Base-by-base conservation (phyloP, 108 stramenopile species). In the Fragilaria crotonensis region DNA sequence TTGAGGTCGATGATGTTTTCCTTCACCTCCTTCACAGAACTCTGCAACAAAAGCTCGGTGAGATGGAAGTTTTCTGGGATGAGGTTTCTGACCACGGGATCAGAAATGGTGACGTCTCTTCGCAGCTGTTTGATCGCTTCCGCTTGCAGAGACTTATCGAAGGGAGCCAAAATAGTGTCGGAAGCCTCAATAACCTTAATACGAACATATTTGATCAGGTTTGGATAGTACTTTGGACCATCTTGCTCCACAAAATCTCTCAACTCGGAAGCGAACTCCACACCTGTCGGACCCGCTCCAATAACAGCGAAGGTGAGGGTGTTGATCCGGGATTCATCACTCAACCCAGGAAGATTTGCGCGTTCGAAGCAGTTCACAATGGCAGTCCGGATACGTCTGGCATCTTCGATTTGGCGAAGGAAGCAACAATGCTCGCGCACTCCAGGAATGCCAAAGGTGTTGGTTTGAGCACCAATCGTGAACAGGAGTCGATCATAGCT, bases 121-220 rank as follows among this genome's bases (percentile, higher is more conserved):
- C 85, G 85, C 59, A 97, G 71, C 59, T 72, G 72, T 21, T 46
- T 28, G 36, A 95, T 78, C 9, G 96, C 96, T 64, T 88, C 91
- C 41, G 85, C 73, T 63, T 93, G 92, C 62, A 97, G 75, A 7
- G 73, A 67, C 48, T 86, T 84, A 67, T 94, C 93, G 60, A 97
- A 97, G 1, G 92, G 93, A 23, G 84, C 82, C 32, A 97, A 67
- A 28, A 97, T 75, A 23, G 74, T 70, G 14, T 84, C 60, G 0
- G 88, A 69, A n/a, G 96, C 96, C 63, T 97, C 96, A 51, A 97
- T 87, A 21, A 97, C 68, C 70, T 90, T 95, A 57, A 97, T 91
- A 14, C 92, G 72, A 25, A 96, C 91, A 57, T 71, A 78, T 48
- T 79, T 79, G 30, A 96, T 57, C 33, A 96, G 54, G 0, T 87